Evolutionary conservation across 148 eudicot genomes (phyloP).

Genomic region (Pouteria glomerata): DNA sequence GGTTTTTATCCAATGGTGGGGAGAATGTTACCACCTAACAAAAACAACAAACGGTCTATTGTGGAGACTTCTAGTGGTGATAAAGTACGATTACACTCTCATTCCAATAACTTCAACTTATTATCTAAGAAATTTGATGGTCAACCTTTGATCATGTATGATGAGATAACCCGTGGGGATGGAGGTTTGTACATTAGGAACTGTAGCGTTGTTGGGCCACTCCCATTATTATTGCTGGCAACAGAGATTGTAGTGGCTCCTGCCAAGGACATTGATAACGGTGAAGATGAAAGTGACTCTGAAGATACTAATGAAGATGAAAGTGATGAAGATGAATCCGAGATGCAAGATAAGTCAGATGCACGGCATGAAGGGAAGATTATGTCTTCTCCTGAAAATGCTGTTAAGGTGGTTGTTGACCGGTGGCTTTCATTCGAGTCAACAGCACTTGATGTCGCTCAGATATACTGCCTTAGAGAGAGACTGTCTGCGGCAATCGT

Average conservation of each 20-base stretch:
- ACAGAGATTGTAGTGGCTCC: slow-evolving; percentile 83
- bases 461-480: slow-evolving; percentile 91
- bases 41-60: slow-evolving; percentile 24
- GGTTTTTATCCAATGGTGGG: slow-evolving; percentile 95
- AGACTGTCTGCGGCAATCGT: slow-evolving; percentile 72
- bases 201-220: slow-evolving; percentile 58
- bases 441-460: slow-evolving; percentile 89
- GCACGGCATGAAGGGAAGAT: slow-evolving; percentile 34
- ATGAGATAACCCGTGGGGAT: slow-evolving; percentile 87
- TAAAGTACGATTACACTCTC: slow-evolving; percentile 55
- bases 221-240: slow-evolving; percentile 66
- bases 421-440: slow-evolving; percentile 72
- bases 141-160: slow-evolving; percentile 53
- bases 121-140: slow-evolving; percentile 12
- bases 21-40: slow-evolving; percentile 37
- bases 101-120: slow-evolving; percentile 38
- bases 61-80: slow-evolving; percentile 62
- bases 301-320: slow-evolving; percentile 33
- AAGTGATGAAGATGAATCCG: slow-evolving; percentile 34
- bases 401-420: slow-evolving; percentile 68
- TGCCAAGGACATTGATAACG: slow-evolving; percentile 25
- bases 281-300: slow-evolving; percentile 17
- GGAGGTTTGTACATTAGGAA: slow-evolving; percentile 53
- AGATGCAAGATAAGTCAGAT: slow-evolving; percentile 15
- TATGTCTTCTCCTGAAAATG: slow-evolving; percentile 72